A percentile compares a stretch with the other conserved stretches of the same genome.
phyloP scores from a whole-genome alignment of 345 rosid genomes.

The Hypericum perforatum region DNA sequence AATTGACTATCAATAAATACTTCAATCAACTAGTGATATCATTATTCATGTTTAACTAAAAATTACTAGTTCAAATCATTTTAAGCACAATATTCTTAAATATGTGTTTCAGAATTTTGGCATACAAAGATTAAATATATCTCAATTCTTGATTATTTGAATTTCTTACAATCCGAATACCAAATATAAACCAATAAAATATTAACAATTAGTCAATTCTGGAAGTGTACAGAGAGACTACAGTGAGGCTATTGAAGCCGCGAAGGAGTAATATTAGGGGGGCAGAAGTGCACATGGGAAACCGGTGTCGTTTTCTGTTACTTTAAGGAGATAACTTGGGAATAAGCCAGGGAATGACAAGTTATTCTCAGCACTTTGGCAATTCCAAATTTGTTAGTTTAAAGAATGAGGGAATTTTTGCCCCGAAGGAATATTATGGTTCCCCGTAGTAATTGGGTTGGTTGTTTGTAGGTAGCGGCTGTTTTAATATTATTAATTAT shows the following conservation, averaged over 20 bases:
- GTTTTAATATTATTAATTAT: slow-evolving; percentile 7
- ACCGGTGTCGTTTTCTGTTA: slow-evolving; percentile 27
- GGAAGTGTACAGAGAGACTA: not conserved
- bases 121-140: not conserved
- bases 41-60: not conserved
- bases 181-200: too few species aligned
- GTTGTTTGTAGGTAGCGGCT: slow-evolving; percentile 13
- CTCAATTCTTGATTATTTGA: not conserved
- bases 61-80: not conserved
- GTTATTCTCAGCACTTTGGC: slow-evolving; percentile 18
- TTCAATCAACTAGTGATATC: too few species aligned
- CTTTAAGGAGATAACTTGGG: slow-evolving; percentile 17
- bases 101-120: not conserved
- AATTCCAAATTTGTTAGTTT: slow-evolving; percentile 32
- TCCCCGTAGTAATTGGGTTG: slow-evolving; percentile 19
- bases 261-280: slow-evolving; percentile 17
- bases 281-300: slow-evolving; percentile 43
- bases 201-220: slow-evolving; percentile 18
- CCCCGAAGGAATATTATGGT: slow-evolving; percentile 12
- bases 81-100: not conserved
- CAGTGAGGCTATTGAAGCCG: slow-evolving; percentile 4
- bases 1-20: too few species aligned
- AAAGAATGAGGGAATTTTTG: slow-evolving; percentile 22
- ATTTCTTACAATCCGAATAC: not conserved
- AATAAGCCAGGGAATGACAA: slow-evolving; percentile 24